Conservation (phyloP, 805 yeast genomes). For the Isabelozyma heimii region DNA sequence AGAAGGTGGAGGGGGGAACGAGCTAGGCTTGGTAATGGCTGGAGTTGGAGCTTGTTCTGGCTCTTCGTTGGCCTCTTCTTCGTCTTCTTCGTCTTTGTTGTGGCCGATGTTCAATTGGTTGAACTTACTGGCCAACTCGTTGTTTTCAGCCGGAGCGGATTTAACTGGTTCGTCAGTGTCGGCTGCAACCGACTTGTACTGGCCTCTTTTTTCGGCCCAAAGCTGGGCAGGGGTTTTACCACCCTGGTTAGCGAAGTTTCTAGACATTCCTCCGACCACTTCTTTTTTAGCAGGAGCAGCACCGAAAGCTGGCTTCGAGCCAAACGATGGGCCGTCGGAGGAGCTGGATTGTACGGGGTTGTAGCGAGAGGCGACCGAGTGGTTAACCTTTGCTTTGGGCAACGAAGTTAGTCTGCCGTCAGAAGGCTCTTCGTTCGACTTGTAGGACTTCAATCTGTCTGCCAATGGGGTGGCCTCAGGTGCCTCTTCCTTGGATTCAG, state of each 20-base stretch:
- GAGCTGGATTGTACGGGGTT: constrained; percentile 26
- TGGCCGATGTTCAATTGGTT: constrained; percentile 3
- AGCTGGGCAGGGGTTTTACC: constrained; percentile 94
- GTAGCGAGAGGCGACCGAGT: constrained; percentile 51
- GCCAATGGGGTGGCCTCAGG: constrained; percentile 48
- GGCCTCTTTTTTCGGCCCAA: constrained; percentile 91
- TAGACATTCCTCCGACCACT: constrained; percentile 56
- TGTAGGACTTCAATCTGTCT: constrained; percentile 45
- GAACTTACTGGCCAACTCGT: constrained; percentile 14
- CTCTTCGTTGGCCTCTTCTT: constrained; percentile 10
- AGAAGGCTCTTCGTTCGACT: constrained; percentile 20
- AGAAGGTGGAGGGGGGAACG: constrained; percentile 6
- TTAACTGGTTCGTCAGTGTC: constrained; percentile 12
- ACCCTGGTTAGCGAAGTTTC: constrained; percentile 60
- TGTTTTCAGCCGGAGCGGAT: constrained; percentile 19
- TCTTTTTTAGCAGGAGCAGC: constrained; percentile 33
- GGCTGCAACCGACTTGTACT: constrained; percentile 45
- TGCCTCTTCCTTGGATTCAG: constrained; percentile 21
- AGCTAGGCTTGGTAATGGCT: constrained; percentile 5
- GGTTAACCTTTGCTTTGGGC: constrained; percentile 59
- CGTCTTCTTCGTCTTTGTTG: constrained; percentile 10
- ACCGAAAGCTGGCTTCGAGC: constrained; percentile 37
- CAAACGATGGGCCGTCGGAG: constrained; percentile 28
- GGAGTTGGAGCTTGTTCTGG: constrained; percentile 7
- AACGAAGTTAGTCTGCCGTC: constrained; percentile 56